These are phyloP conservation scores for Dictyostelium purpureum DNA, from an alignment of 78 protist genomes.

Conservation along the genomic window DNA sequence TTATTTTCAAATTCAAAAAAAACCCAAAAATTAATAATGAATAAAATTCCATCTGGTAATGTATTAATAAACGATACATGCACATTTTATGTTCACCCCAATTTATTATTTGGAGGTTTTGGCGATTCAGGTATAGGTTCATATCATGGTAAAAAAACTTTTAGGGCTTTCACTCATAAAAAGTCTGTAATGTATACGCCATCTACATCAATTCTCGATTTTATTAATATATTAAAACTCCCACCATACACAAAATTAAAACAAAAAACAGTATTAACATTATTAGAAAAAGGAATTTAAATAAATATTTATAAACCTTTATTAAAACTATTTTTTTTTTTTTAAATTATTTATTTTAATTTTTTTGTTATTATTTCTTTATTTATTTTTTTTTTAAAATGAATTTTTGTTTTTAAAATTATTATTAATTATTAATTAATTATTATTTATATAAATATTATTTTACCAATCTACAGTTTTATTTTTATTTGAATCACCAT, in stretches of 20 bases:
- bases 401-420: no score
- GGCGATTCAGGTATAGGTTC: constrained; percentile 96
- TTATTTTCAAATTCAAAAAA: constrained; percentile 80
- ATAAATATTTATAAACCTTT: no score
- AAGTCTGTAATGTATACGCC: constrained; percentile 47
- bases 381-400: no score
- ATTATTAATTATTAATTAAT: no score
- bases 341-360: no score
- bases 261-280: no score
- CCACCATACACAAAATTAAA: no score
- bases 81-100: constrained; percentile 21
- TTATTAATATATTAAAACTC: no score
- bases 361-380: no score
- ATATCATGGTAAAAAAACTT: constrained; percentile 86
- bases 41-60: constrained; percentile 43
- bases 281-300: no score
- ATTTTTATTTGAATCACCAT: constrained; percentile 26
- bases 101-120: constrained; percentile 97
- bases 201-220: constrained; percentile 6
- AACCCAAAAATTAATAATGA: constrained; percentile 23
- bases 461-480: constrained; percentile 11
- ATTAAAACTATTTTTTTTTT: no score
- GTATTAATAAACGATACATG: constrained; percentile 65
- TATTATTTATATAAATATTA: no score
- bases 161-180: constrained; percentile 85